Evolutionary conservation across 306 rosid genomes (phyloP).

Genomic region (Castanea sativa): DNA sequence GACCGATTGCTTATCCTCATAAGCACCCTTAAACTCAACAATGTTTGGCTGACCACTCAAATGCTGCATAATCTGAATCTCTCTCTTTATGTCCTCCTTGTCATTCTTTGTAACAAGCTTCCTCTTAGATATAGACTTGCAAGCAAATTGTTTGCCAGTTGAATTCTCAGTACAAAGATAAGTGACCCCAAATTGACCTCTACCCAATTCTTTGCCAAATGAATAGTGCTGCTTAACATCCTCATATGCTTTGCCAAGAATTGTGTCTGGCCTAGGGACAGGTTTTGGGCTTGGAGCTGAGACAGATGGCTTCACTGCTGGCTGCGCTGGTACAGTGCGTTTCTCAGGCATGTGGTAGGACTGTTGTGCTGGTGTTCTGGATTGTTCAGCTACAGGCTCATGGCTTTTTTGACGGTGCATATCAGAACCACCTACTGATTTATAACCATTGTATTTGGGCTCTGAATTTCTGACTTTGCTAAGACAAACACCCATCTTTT

Average conservation of each 20-base stretch:
- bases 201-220: conserved; percentile 76
- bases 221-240: conserved; percentile 61
- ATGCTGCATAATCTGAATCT: conserved; percentile 93
- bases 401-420: conserved; percentile 30
- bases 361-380: conserved; percentile 40
- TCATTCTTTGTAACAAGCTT: conserved; percentile 67
- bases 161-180: conserved; percentile 73
- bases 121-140: conserved; percentile 85
- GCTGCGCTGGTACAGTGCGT: conserved; percentile 23
- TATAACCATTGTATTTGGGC: conserved; percentile 33
- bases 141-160: conserved; percentile 63
- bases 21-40: conserved; percentile 86
- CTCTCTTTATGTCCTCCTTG: conserved; percentile 75
- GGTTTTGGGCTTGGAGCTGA: conserved; percentile 41
- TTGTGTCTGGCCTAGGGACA: conserved; percentile 36
- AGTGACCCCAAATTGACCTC: conserved; percentile 92
- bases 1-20: conserved; percentile 74
- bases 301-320: conserved; percentile 30
- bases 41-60: conserved; percentile 87
- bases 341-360: conserved; percentile 36
- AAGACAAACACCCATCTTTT: conserved; percentile 62
- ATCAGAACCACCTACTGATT: conserved; percentile 35
- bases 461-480: conserved; percentile 45
- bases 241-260: conserved; percentile 67
- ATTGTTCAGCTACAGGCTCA: conserved; percentile 43